Base-by-base conservation (phyloP, 139 green algal genomes). In the Chlorella sp. region DNA sequence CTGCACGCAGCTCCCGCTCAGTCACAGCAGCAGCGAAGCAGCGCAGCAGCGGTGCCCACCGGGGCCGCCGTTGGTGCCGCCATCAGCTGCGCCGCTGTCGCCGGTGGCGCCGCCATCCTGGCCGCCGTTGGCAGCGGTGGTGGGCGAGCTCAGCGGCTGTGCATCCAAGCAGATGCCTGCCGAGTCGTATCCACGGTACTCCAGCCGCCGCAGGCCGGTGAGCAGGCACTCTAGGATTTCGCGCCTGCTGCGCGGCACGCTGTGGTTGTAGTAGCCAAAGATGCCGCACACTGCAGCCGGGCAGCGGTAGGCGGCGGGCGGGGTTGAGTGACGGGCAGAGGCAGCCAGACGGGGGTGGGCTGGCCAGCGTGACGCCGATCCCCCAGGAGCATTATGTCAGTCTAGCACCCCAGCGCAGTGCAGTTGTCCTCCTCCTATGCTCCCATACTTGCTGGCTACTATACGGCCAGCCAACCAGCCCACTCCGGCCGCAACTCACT, bases 101-200 rank as follows among this genome's bases (percentile, higher is more conserved):
- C 69, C 16, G 69, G n/a, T 32, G 36, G n/a, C n/a, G n/a, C n/a
- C n/a, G n/a, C n/a, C 69, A 28, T 51, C 44, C 44, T 51, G 7
- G 44, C 36, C 23, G 70, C 70, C 39, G 39, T 38, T 47, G 26
- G 9, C 25, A 41, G 16, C 25, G 23, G 16, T n/a, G 38, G 23
- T 21, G 1, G 17, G n/a, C 9, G 44, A 51, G 44, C 15, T n/a
- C n/a, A 38, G 28, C 28, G 60, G 68, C 72, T 55, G 15, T 25
- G 47, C 72, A 75, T 98, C 96, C 56, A 99, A 84, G 39, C 90
- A 94, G 16, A 99, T 81, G 39, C 97, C 97, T 1, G 96, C 91
- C 18, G 95, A 98, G 86, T 99, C 97, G 51, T 99, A 99, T 30
- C 97, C 97, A 25, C 97, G 89, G 88, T 99, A 99, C 84, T 99